Conservation (phyloP, 106 monocot species). For the Phalaenopsis equestris region DNA sequence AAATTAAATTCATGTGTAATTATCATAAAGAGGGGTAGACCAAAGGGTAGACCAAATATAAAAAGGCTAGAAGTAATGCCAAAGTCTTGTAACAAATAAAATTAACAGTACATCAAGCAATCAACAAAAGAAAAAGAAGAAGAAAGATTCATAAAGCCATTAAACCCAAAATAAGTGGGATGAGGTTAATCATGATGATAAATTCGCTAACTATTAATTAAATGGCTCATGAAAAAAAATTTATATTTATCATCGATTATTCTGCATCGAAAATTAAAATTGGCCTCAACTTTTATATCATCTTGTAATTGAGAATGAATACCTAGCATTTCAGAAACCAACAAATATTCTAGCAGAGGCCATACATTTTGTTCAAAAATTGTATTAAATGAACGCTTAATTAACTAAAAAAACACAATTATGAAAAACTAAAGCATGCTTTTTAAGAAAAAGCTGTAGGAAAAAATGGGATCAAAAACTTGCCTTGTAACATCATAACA, state of each 20-base stretch:
- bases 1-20: background rate
- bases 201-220: background rate
- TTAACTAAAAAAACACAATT: background rate
- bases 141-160: too few species aligned
- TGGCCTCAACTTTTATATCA: background rate
- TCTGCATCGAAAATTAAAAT: background rate
- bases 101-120: background rate
- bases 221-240: background rate
- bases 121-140: background rate
- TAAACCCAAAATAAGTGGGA: background rate
- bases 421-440: background rate
- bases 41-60: background rate
- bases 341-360: background rate
- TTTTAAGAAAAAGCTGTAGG: background rate
- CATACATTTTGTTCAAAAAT: background rate
- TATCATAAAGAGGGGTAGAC: background rate
- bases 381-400: background rate
- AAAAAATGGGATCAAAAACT: background rate
- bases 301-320: background rate
- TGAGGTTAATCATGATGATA: background rate
- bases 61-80: background rate
- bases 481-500: constrained; percentile 43
- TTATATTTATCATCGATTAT: background rate
- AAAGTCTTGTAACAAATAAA: background rate
- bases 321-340: background rate